These are phyloP conservation scores for Macroventuria anomochaeta DNA, from an alignment of 2,329 filamentous ascomycete species.

Conservation along the genomic window DNA sequence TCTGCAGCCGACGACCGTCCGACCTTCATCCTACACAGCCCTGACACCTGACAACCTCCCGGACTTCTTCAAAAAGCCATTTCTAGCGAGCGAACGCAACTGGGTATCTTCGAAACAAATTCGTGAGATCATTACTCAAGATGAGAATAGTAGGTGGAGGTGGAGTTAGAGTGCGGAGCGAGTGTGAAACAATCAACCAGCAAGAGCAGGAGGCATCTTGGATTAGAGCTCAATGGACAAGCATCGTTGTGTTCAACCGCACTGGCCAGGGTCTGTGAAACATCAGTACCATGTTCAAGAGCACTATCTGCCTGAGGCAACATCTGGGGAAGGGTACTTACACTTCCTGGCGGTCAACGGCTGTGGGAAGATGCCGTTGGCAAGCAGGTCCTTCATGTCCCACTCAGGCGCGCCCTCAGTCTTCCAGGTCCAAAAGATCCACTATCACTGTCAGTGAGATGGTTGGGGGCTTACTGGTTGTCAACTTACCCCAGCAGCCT, in stretches of 20 bases:
- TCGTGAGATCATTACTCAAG: slow-evolving; percentile 30
- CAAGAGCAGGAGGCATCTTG: slow-evolving; percentile 18
- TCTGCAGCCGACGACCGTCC: slow-evolving; percentile 4
- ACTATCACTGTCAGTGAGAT: slow-evolving; percentile 24
- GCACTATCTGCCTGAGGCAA: not conserved
- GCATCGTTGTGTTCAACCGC: slow-evolving; percentile 31
- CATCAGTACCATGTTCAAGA: slow-evolving; percentile 22
- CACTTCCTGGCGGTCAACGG: slow-evolving; percentile 49
- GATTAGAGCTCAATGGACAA: slow-evolving; percentile 1
- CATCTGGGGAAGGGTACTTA: slow-evolving; percentile 31
- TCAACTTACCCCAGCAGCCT: slow-evolving; percentile 42
- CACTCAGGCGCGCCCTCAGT: slow-evolving; percentile 58
- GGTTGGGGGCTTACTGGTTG: no score
- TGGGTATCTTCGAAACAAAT: slow-evolving; percentile 36
- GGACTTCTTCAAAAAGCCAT: not conserved
- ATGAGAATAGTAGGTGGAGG: slow-evolving; percentile 6
- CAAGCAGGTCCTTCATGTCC: slow-evolving; percentile 55
- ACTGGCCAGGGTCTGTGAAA: slow-evolving; percentile 44
- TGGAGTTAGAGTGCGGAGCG: slow-evolving; percentile 17
- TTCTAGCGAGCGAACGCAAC: slow-evolving; percentile 30
- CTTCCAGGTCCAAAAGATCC: slow-evolving; percentile 61
- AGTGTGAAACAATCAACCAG: slow-evolving; percentile 20
- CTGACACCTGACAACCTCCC: slow-evolving; percentile 3
- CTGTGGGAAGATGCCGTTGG: slow-evolving; percentile 58
- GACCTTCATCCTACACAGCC: slow-evolving; percentile 2